Base-by-base conservation (phyloP, 1,284 basidiomycete genomes). In the Heterobasidion parviporum region DNA sequence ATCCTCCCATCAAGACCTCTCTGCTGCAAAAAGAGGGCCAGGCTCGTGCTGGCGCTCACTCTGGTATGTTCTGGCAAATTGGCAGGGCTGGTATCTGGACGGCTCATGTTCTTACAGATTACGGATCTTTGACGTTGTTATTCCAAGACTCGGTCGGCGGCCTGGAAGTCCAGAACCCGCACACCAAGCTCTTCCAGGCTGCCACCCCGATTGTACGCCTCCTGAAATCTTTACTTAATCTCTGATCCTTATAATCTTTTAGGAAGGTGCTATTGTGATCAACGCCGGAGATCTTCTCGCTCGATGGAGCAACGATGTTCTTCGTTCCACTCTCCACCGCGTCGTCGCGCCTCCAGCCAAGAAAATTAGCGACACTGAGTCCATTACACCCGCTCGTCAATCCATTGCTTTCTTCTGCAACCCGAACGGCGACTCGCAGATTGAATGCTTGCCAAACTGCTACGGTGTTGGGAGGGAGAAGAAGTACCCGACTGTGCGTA, bases 321-420 rank as follows among this genome's bases (percentile, higher is more conserved):
- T 93, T 44, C 80, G 85, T 20, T 89, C 88, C 45, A 92, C 90
- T 1, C 76, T 92, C 8, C 91, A 92, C 69, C 82, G 87, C 18
- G 90, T 93, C 38, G 89, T 92, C 10, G 83, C 86, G 6, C 89
- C 90, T 26, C 74, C 80, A 1, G 74, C 74, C 3, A 69, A 73
- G 61, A 74, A 75, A 57, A 68, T 80, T 56, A 79, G 67, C 58
- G 73, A 76, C 8, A 74, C 70, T 2, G 80, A 82, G 60, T 72
- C 70, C 34, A 70, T 82, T 56, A 88, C 82, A 0, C 83, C 89
- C 0, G 69, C 74, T 3, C 79, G 91, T 33, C 88, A 92, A 66
- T 90, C 87, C 10, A 87, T 94, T 56, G 91, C 89, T 6, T 93
- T 89, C 75, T 94, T 94, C 72, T 90, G 86, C 73, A 93, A 91